These are phyloP conservation scores for Rosa multiflora DNA, from an alignment of 306 rosid species.

Conservation along the genomic window DNA sequence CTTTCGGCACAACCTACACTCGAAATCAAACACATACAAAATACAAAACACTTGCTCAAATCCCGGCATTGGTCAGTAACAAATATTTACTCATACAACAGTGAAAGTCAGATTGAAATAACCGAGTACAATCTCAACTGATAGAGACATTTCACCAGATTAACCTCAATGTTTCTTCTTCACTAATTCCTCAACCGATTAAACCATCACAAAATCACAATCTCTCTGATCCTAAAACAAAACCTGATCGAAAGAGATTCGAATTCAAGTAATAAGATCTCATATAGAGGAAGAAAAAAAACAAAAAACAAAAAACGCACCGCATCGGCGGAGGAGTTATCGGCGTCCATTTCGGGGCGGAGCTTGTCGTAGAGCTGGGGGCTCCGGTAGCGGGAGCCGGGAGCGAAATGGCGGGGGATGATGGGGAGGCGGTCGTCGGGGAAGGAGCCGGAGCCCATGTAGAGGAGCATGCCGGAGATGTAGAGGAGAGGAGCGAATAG, in stretches of 20 bases:
- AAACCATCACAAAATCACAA: background rate
- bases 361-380: constrained; percentile 70
- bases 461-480: constrained; percentile 85
- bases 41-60: background rate
- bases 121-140: too few relatives aligned
- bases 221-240: background rate
- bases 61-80: background rate
- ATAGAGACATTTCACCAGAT: too few relatives aligned
- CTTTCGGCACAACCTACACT: constrained; percentile 14
- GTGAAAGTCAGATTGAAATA: background rate
- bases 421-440: constrained; percentile 58
- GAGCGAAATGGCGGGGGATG: constrained; percentile 62
- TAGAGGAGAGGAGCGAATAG: constrained; percentile 95
- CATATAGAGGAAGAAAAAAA: background rate
- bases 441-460: constrained; percentile 75
- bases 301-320: constrained; percentile 39
- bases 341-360: constrained; percentile 67
- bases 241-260: background rate
- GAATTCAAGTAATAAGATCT: background rate
- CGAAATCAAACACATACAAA: constrained; percentile 3
- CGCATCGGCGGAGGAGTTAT: constrained; percentile 76
- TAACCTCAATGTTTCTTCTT: background rate
- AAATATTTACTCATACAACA: too few relatives aligned
- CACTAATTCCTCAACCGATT: background rate
- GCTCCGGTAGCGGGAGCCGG: constrained; percentile 81